These are phyloP conservation scores for Stevia rebaudiana DNA, from an alignment of 140 eudicot species.

Conservation along the genomic window DNA sequence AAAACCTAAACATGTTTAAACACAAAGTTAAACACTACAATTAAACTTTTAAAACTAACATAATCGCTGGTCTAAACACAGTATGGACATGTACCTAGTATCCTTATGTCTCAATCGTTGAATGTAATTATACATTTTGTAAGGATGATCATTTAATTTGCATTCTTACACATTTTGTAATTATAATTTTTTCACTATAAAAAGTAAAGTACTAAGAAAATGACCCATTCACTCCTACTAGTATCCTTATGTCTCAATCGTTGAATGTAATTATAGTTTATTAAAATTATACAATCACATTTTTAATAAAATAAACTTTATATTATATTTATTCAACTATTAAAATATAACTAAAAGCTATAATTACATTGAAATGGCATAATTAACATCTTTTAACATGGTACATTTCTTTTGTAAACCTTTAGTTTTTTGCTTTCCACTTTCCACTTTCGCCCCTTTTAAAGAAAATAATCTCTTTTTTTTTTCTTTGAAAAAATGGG, in stretches of 20 bases:
- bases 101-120: no score
- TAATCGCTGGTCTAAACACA: no score
- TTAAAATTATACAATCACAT: neutral
- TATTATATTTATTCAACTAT: neutral
- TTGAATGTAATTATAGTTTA: neutral
- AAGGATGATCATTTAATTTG: neutral
- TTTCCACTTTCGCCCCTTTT: constrained; percentile 81
- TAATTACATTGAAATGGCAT: constrained; percentile 12
- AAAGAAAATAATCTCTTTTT: constrained; percentile 24
- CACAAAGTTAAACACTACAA: no score
- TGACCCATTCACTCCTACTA: neutral
- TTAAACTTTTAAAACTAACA: no score
- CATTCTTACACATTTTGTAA: neutral
- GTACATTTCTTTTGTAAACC: constrained; percentile 22
- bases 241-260: neutral
- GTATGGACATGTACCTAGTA: no score
- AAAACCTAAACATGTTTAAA: no score
- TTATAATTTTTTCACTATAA: neutral
- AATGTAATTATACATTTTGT: neutral
- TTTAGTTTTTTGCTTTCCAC: constrained; percentile 41
- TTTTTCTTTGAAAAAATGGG: neutral
- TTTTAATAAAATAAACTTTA: neutral
- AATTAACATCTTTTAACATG: neutral
- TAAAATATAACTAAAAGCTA: neutral
- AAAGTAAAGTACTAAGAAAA: neutral